These are phyloP conservation scores for Claviceps digitariae DNA, from an alignment of 2,329 filamentous ascomycete genomes.

Conservation along the genomic window DNA sequence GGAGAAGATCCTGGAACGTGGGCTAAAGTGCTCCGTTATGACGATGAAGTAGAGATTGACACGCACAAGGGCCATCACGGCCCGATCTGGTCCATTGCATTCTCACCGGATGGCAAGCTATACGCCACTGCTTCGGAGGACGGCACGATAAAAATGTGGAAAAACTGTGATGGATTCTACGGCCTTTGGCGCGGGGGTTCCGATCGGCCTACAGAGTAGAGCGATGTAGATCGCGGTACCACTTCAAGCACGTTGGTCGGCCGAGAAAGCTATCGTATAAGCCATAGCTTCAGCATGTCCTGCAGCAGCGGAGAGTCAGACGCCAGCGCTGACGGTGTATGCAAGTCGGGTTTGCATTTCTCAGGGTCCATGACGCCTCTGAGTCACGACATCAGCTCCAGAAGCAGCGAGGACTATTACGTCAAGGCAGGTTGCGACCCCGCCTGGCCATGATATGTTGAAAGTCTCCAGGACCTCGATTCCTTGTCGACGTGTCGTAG, in stretches of 20 bases:
- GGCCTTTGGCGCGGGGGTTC: constrained; percentile 47
- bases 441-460: not conserved
- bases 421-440: not conserved
- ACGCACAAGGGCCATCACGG: constrained; percentile 95
- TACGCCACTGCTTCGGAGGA: constrained; percentile 96
- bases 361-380: not conserved
- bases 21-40: constrained; percentile 89
- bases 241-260: constrained; percentile 1
- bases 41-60: constrained; percentile 72
- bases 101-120: constrained; percentile 88
- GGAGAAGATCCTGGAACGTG: constrained; percentile 88
- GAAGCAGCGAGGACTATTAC: constrained; percentile 2
- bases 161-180: constrained; percentile 53
- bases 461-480: not conserved
- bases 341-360: not conserved
- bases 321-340: not conserved
- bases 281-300: constrained; percentile 7
- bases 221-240: constrained; percentile 11
- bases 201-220: constrained; percentile 24
- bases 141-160: constrained; percentile 89
- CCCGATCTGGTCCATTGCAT: constrained; percentile 90
- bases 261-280: constrained; percentile 4
- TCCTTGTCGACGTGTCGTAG: not conserved
- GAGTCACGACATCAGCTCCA: not conserved
- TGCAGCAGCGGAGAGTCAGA: constrained; percentile 8